Conservation (phyloP, 768 basidiomycete species). For the Boletus sensibilis region DNA sequence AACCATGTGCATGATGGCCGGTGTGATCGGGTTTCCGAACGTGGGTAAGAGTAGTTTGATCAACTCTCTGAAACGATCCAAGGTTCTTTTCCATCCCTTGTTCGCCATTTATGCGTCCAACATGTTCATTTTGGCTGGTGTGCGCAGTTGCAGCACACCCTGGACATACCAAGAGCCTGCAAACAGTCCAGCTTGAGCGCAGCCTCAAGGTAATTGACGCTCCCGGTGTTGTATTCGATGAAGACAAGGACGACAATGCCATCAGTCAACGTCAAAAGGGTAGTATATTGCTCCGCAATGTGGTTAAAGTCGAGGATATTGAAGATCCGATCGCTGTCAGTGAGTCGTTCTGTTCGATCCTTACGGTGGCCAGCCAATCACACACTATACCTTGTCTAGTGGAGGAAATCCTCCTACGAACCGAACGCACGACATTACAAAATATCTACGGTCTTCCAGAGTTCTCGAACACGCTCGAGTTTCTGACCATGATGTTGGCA, state of each 20-base stretch:
- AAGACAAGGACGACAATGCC: constrained; percentile 54
- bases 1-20: constrained; percentile 78
- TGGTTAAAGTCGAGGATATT: constrained; percentile 86
- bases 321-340: constrained; percentile 89
- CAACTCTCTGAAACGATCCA: constrained; percentile 85
- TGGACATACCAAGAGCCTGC: constrained; percentile 89
- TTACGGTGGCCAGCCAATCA: neutral
- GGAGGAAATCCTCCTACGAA: constrained; percentile 80
- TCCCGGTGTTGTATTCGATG: constrained; percentile 96
- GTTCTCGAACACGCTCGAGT: constrained; percentile 71
- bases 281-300: constrained; percentile 80
- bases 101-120: neutral
- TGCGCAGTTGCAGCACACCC: constrained; percentile 94
- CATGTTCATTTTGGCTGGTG: constrained; percentile 43
- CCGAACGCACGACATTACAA: constrained; percentile 63
- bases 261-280: constrained; percentile 45
- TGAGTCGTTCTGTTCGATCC: constrained; percentile 35
- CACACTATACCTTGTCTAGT: constrained; percentile 43
- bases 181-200: constrained; percentile 89
- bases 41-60: constrained; percentile 96
- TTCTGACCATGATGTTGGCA: constrained; percentile 89
- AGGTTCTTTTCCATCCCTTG: constrained; percentile 43
- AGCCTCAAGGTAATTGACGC: constrained; percentile 92
- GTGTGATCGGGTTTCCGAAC: constrained; percentile 95
- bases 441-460: constrained; percentile 85